A percentile compares a stretch with the other conserved stretches of the same genome.
phyloP scores from a whole-genome alignment of 108 stramenopile species.

The Seminavis robusta region DNA sequence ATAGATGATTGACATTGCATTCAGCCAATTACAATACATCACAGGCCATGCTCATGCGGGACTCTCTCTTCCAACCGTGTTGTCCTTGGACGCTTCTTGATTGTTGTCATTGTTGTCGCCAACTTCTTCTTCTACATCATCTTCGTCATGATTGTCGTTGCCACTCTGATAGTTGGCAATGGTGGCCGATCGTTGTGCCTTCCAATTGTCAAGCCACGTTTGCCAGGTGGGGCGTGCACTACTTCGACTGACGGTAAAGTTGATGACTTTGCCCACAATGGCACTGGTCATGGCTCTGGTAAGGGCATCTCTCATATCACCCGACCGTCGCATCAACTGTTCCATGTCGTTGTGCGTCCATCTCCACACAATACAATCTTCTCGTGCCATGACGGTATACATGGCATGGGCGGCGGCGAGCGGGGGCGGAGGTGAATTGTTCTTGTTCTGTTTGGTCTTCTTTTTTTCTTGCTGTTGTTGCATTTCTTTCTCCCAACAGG shows the following conservation, averaged over 20 bases:
- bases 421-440: conserved; percentile 1
- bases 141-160: no score
- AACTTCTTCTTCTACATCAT: no score
- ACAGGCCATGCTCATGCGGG: no score
- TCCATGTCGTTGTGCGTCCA: conserved; percentile 82
- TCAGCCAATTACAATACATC: no score
- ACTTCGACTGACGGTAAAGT: conserved; percentile 57
- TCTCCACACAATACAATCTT: conserved; percentile 55
- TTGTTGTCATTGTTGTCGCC: no score
- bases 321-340: conserved; percentile 55
- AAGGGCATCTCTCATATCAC: conserved; percentile 62
- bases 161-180: no score
- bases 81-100: no score
- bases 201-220: conserved; percentile 48
- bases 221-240: conserved; percentile 27
- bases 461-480: conserved; percentile 17
- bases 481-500: conserved; percentile 39
- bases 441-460: conserved; percentile 1
- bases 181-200: no score
- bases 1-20: no score
- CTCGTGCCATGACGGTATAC: conserved; percentile 59
- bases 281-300: conserved; percentile 83
- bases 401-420: conserved; percentile 18
- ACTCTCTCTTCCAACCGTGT: no score
- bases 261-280: conserved; percentile 82